Evolutionary conservation across 225 moss, liverwort and hornwort species (phyloP), one percentile per base, ranked within the genome.

Genomic region (Sphagnum tenellum): DNA sequence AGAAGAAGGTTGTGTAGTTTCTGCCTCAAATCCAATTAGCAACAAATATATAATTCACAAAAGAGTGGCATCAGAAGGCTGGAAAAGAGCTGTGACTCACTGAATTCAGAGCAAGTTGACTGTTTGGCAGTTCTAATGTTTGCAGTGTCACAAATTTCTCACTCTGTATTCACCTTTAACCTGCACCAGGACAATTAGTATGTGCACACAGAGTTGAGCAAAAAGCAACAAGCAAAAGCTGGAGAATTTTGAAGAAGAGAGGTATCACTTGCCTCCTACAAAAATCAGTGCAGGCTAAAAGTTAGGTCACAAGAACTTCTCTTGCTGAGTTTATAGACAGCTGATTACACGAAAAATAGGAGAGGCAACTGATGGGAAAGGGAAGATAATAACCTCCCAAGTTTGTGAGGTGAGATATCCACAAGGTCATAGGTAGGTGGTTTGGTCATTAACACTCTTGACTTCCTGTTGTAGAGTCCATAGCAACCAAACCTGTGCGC

Each of bases 401-500:
- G 84, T 79, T 64, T 67, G 46, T 9, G 67, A 56, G 47, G 84
- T 47, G 12, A 94, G 51, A 47, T 79, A 49, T 29, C 29, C 48
- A 90, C 83, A 63, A 90, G 81, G 73, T 90, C 87, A 57, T 89
- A 90, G 48, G 87, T 44, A 55, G 89, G 85, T 60, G 88, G 29
- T 70, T 77, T 94, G 88, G 49, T 73, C 72, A 47, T 55, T 48
- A 49, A 65, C 47, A 62, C 71, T 75, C 58, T 85, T 85, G 74
- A 57, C 90, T 79, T 46, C 94, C 90, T 4, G 87, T 89, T 0
- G 58, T 46, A 9, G 86, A 84, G 65, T 90, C 88, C 44, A 90
- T 81, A 53, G 84, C 82, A 12, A 90, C 90, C 70, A 79, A 49
- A 45, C 94, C 90, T 65, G 85, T 94, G 78, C 94, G 90, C 47